Percentiles rank a stretch among this genome's conserved stretches.
phyloP scores from a whole-genome alignment of 441 rosid genomes.

The Gossypium gossypioides region DNA sequence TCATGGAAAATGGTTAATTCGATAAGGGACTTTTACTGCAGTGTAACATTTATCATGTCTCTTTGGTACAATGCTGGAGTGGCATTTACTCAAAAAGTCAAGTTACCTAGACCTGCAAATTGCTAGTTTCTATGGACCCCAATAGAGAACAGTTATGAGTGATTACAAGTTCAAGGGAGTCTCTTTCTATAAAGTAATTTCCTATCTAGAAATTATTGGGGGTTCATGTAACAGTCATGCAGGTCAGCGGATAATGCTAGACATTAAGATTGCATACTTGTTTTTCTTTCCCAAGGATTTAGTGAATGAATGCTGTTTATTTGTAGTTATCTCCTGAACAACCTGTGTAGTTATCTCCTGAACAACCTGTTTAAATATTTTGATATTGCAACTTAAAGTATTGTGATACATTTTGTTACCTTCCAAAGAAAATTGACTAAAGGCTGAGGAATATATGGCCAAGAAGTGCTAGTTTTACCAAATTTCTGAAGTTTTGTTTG shows the following conservation, averaged over 20 bases:
- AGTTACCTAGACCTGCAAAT: not conserved
- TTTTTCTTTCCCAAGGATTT: not conserved
- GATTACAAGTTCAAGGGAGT: not conserved
- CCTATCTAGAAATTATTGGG: not conserved
- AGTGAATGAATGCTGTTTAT: not conserved
- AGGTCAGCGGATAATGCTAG: not conserved
- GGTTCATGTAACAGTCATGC: not conserved
- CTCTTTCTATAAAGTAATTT: not conserved
- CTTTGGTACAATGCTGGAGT: not conserved
- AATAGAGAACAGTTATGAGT: not conserved
- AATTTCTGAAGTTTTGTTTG: not conserved
- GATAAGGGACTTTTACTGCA: not conserved
- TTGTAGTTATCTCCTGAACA: not conserved
- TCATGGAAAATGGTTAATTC: not conserved
- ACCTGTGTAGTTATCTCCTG: not conserved
- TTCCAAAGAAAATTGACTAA: not conserved
- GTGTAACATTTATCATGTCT: not conserved
- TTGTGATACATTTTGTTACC: not conserved
- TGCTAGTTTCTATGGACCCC: not conserved
- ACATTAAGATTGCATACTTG: not conserved
- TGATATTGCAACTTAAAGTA: not conserved
- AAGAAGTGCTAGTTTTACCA: not conserved
- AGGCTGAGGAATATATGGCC: not conserved
- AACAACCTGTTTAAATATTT: not conserved
- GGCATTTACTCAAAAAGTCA: not conserved